Conservation (phyloP, 257 asterid species). For the Striga asiatica region DNA sequence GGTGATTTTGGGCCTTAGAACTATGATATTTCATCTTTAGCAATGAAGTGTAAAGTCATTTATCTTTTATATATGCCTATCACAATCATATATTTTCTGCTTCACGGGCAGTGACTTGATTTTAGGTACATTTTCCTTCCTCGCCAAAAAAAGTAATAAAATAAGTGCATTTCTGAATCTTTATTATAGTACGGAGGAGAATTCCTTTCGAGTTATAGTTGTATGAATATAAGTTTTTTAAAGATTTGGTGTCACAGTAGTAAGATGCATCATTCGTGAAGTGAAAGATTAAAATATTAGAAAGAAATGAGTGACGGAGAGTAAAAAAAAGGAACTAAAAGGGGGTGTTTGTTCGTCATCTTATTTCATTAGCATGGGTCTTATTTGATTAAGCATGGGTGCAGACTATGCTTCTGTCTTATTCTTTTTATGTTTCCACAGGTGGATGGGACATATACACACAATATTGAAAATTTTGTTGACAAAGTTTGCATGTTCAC, state of each 20-base stretch:
- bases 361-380: no score
- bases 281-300: no score
- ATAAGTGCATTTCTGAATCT: no score
- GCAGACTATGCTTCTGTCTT: not conserved
- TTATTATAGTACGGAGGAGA: not conserved
- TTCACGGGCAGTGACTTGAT: not conserved
- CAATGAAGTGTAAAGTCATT: not conserved
- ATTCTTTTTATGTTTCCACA: conserved; percentile 22
- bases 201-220: not conserved
- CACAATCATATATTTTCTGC: conserved; percentile 10
- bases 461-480: conserved; percentile 60
- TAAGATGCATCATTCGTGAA: no score
- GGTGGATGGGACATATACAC: conserved; percentile 80
- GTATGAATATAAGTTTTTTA: not conserved
- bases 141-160: no score
- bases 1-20: conserved; percentile 30
- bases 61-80: not conserved
- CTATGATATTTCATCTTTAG: not conserved
- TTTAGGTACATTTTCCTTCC: not conserved
- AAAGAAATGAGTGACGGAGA: no score
- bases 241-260: not conserved
- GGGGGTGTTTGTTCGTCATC: no score
- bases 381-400: not conserved
- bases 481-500: conserved; percentile 61
- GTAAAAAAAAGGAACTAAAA: no score